phyloP scores from a whole-genome alignment of 2,329 filamentous ascomycete genomes.

The Colletotrichum sp. region DNA sequence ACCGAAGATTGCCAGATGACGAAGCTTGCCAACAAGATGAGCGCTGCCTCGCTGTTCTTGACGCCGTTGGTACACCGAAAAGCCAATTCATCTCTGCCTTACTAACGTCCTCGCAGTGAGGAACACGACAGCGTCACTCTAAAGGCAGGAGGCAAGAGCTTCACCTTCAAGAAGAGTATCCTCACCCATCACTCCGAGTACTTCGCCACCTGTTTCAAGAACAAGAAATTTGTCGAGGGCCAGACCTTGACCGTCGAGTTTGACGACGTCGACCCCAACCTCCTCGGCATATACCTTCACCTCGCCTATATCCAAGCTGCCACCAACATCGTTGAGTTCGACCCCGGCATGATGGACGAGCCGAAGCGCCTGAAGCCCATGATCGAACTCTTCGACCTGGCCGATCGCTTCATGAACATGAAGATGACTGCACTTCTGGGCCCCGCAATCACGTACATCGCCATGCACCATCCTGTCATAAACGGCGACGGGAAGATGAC shows the following conservation, averaged over 20 bases:
- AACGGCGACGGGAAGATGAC: too few relatives aligned
- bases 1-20: background rate
- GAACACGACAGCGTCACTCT: background rate
- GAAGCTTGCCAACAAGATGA: background rate
- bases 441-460: too few relatives aligned
- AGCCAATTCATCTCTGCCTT: rapidly evolving
- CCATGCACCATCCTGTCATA: too few relatives aligned
- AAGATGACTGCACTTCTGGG: background rate
- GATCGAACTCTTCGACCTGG: too few relatives aligned
- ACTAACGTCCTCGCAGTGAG: background rate
- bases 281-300: background rate
- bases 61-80: background rate
- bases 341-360: background rate
- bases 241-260: background rate
- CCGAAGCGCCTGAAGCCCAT: background rate
- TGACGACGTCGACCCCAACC: background rate
- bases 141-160: background rate
- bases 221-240: background rate
- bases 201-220: background rate
- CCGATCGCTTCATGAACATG: background rate
- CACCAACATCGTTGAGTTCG: background rate
- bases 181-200: background rate
- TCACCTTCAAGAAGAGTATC: background rate
- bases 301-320: background rate
- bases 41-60: background rate